Conservation (phyloP, 73 alveolate genomes). For the Diophrys appendiculata region DNA sequence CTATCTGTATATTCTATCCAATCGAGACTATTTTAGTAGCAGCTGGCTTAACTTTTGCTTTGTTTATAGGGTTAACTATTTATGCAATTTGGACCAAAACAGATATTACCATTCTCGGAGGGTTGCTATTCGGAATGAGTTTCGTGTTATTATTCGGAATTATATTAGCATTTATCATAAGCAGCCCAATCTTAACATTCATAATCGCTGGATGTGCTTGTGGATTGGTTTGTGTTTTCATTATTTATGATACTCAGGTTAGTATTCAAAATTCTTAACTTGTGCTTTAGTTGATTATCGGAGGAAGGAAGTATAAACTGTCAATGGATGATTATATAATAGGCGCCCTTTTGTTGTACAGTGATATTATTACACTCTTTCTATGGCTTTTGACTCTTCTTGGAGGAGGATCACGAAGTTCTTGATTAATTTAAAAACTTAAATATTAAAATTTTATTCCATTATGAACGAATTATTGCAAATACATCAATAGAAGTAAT, state of each 20-base stretch:
- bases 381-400: constrained; percentile 3
- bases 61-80: constrained; percentile 63
- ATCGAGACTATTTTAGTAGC: constrained; percentile 67
- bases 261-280: too few species aligned
- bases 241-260: constrained; percentile 20
- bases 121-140: constrained; percentile 14
- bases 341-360: constrained; percentile 19
- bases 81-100: constrained; percentile 74
- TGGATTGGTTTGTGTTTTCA: neutral
- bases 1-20: constrained; percentile 39
- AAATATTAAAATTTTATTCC: too few species aligned
- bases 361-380: constrained; percentile 6
- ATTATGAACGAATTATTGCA: too few species aligned
- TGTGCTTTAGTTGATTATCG: constrained; percentile 22
- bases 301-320: constrained; percentile 12
- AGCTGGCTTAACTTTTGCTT: constrained; percentile 65
- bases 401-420: constrained; percentile 18
- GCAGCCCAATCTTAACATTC: neutral
- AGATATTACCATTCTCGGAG: constrained; percentile 65
- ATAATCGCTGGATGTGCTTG: constrained; percentile 5
- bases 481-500: too few species aligned
- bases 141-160: neutral
- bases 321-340: neutral
- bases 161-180: constrained; percentile 9
- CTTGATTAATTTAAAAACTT: too few species aligned